Conservation (phyloP, 805 yeast species). For the Candida montana region DNA sequence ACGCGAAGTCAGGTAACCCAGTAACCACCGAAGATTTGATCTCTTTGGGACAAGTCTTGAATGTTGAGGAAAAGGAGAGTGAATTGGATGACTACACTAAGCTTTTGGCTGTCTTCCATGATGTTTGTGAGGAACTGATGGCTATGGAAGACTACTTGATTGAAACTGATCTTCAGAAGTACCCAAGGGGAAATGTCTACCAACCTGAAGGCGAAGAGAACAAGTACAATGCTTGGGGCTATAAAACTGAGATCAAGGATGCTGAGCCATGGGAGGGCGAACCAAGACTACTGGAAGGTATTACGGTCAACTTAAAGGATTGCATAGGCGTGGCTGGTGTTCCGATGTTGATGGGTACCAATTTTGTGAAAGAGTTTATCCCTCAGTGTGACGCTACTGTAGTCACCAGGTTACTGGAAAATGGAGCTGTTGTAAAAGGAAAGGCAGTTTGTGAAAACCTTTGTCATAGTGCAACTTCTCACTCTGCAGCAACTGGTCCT, state of each 20-base stretch:
- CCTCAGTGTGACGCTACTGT: constrained; percentile 5
- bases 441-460: constrained; percentile 4
- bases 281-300: neutral
- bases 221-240: constrained; percentile 4
- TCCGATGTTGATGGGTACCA: constrained; percentile 4
- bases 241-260: constrained; percentile 2
- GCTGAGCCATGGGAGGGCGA: neutral
- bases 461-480: constrained; percentile 5
- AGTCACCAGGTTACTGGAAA: neutral
- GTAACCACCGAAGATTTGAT: neutral
- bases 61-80: neutral
- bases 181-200: constrained; percentile 2
- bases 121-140: constrained; percentile 4
- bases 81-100: constrained; percentile 2
- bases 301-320: neutral
- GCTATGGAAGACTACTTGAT: constrained; percentile 3
- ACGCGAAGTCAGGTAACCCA: constrained; percentile 2
- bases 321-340: constrained; percentile 4
- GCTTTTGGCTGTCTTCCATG: constrained; percentile 2
- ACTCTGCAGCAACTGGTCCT: constrained; percentile 6
- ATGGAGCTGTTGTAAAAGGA: constrained; percentile 3
- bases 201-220: constrained; percentile 2
- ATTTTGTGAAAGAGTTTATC: constrained; percentile 1
- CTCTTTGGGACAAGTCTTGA: neutral
- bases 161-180: constrained; percentile 1